phyloP scores from a whole-genome alignment of 768 basidiomycete genomes.

The Rhizopogon sp. region DNA sequence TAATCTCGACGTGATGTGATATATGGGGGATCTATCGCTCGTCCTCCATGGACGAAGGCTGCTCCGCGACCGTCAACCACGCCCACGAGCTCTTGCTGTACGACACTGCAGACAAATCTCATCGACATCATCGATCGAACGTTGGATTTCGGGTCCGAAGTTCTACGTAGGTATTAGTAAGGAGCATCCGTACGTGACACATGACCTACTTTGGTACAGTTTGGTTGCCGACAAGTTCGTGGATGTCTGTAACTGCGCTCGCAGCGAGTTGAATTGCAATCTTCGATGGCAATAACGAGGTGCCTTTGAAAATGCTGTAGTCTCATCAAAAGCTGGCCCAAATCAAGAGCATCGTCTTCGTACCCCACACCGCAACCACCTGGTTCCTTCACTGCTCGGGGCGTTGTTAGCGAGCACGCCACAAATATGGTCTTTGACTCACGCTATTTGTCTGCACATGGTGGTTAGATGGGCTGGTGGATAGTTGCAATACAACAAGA shows the following conservation, averaged over 20 bases:
- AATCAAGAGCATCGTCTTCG: constrained; percentile 16
- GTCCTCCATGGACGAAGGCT: not conserved
- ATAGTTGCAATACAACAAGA: constrained; percentile 1
- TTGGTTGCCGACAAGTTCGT: constrained; percentile 44
- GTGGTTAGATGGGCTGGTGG: not conserved
- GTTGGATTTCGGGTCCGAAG: constrained; percentile 65
- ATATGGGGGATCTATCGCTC: not conserved
- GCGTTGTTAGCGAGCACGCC: not conserved
- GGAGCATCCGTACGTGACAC: constrained; percentile 7
- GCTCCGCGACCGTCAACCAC: constrained; percentile 8
- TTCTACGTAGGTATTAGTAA: constrained; percentile 34
- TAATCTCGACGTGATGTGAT: constrained; percentile 7
- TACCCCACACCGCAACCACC: constrained; percentile 70
- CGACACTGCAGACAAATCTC: constrained; percentile 70
- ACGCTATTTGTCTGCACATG: constrained; percentile 81
- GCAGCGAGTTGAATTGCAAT: constrained; percentile 63
- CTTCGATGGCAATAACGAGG: constrained; percentile 65
- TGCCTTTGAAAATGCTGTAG: constrained; percentile 77
- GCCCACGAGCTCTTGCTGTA: constrained; percentile 42
- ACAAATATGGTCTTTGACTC: constrained; percentile 26
- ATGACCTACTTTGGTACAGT: constrained; percentile 52
- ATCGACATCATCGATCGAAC: constrained; percentile 63
- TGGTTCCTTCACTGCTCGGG: constrained; percentile 62
- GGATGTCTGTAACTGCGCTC: constrained; percentile 61
- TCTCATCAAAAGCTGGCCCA: constrained; percentile 9